Base-by-base conservation (phyloP, 768 basidiomycete species). In the Suillus weaverae region DNA sequence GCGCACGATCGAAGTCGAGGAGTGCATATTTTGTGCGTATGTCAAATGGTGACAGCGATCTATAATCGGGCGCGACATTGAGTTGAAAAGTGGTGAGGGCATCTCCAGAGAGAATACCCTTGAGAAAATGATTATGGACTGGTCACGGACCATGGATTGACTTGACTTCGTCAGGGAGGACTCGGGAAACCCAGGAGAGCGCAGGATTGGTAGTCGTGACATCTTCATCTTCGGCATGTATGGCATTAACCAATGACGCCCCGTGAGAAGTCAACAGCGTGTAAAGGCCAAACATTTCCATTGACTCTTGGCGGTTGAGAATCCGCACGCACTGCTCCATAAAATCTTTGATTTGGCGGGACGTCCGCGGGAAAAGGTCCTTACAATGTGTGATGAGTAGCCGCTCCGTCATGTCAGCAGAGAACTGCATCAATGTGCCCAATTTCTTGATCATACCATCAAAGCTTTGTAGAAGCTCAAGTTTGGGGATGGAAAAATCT, bases 401-500 rank as follows among this genome's bases (percentile, higher is more conserved):
- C 7, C 72, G 68, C 61, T 81, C 74, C 11, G 77, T 78, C 16
- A 69, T 61, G 66, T 82, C 74, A 1, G 76, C 73, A 44, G 76
- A 74, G 71, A 72, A 79, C 57, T 81, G 75, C 9, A 73, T 71
- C 10, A 75, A 59, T 20, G 64, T 70, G 0, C 81, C 80, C 44
- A 70, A 70, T 20, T 44, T 18, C 62, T 61, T 20, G 11, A 81
- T 71, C 1, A 44, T 26, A 48, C 39, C 26, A 2, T 16, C 10
- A n/a, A 61, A 61, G 48, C 73, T 77, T 35, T 79, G 77, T 11
- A 80, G 60, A 22, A 78, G 70, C 60, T 80, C 77, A 5, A 81
- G 73, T 66, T 83, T 83, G 4, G 80, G 81, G 39, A 83, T 81
- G 22, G 73, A 60, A 32, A 61, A 61, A 18, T 74, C 43, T 39